Conservation (phyloP, 768 basidiomycete genomes). For the Mycena venus region DNA sequence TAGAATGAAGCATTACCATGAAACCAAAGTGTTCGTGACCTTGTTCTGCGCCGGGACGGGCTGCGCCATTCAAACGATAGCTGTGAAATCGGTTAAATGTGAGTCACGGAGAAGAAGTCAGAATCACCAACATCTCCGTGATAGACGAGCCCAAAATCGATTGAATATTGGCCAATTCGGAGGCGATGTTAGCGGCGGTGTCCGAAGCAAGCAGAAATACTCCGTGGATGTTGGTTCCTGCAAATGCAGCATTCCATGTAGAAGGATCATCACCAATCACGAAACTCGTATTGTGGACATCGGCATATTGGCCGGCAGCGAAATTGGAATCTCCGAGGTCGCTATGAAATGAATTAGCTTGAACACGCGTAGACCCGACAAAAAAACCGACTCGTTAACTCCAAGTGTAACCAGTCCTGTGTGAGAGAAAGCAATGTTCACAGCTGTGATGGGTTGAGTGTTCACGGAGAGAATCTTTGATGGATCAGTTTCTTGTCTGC, state of each 20-base stretch:
- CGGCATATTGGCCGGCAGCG: conserved; percentile 13
- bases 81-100: neutral
- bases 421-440: too few relatives aligned
- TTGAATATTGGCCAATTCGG: too few relatives aligned
- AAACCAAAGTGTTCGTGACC: conserved; percentile 44
- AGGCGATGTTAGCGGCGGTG: too few relatives aligned
- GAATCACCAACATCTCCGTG: conserved; percentile 23
- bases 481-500: conserved; percentile 30
- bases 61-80: conserved; percentile 34
- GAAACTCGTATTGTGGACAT: neutral
- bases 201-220: conserved; percentile 38
- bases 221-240: conserved; percentile 35
- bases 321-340: conserved; percentile 30
- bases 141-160: conserved; percentile 32
- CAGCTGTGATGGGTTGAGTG: too few relatives aligned
- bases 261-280: conserved; percentile 27
- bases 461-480: too few relatives aligned
- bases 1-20: conserved; percentile 17
- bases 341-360: neutral
- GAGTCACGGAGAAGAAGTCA: neutral
- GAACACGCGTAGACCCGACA: neutral
- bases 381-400: conserved; percentile 16
- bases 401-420: too few relatives aligned
- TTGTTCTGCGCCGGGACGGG: conserved; percentile 40
- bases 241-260: conserved; percentile 33